A percentile compares a stretch with the other conserved stretches of the same genome.
Conservation (phyloP, 208 protist genomes). For the Acanthamoeba royreba region DNA sequence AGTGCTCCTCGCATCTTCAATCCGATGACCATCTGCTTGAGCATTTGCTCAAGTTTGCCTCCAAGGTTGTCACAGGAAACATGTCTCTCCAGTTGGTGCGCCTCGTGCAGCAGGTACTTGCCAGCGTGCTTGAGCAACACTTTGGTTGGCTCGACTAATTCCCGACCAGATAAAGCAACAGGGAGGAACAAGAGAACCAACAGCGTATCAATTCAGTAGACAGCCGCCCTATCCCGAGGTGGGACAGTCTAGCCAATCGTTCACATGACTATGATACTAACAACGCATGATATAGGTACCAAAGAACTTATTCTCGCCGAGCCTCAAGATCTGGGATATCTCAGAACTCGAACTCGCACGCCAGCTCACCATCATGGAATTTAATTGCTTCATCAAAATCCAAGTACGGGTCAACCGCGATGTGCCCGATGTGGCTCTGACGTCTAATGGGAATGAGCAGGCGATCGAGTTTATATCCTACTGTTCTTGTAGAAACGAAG, state of each 20-base stretch:
- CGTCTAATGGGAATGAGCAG: neutral
- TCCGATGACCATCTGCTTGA: slow-evolving; percentile 4
- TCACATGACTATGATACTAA: neutral
- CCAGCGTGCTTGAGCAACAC: neutral
- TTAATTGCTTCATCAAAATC: neutral
- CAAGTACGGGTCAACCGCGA: neutral
- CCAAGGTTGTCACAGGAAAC: neutral
- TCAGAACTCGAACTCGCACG: neutral
- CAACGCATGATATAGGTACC: neutral
- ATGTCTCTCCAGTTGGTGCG: neutral
- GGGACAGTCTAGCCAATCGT: neutral
- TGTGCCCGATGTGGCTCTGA: neutral
- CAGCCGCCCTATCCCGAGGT: neutral
- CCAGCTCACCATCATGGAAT: slow-evolving; percentile 33
- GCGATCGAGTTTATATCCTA: neutral
- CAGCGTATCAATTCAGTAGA: neutral
- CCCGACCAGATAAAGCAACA: neutral
- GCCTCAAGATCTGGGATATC: neutral
- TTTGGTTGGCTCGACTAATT: neutral
- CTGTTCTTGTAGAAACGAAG: neutral
- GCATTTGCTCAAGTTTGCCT: neutral
- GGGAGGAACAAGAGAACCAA: neutral
- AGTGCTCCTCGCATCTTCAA: slow-evolving; percentile 60
- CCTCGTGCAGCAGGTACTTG: neutral
- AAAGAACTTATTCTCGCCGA: slow-evolving; percentile 35